These are phyloP conservation scores for Mycena galericulata DNA, from an alignment of 768 basidiomycete genomes.

Conservation along the genomic window DNA sequence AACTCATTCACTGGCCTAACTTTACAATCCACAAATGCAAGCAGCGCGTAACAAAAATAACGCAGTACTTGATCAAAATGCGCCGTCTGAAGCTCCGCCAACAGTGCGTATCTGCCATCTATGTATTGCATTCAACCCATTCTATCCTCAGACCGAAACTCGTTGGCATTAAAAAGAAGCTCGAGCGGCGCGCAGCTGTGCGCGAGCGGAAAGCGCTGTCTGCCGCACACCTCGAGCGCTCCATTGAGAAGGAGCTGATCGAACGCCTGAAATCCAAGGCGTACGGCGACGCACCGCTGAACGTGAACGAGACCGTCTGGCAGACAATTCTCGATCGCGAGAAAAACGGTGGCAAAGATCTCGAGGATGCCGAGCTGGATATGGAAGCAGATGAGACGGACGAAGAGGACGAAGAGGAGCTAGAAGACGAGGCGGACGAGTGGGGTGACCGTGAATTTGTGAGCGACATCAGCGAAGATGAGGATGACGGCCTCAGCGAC, in stretches of 20 bases:
- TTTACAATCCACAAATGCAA: constrained; percentile 99
- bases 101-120: constrained; percentile 66
- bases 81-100: constrained; percentile 86
- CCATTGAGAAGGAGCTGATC: constrained; percentile 96
- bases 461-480: constrained; percentile 78
- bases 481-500: constrained; percentile 73
- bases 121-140: not conserved
- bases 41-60: constrained; percentile 98
- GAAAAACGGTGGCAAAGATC: constrained; percentile 58
- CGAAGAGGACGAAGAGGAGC: constrained; percentile 71
- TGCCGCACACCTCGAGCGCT: constrained; percentile 93
- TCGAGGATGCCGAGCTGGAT: constrained; percentile 59
- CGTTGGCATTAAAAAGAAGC: constrained; percentile 96
- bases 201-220: constrained; percentile 97
- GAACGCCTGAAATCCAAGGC: constrained; percentile 96
- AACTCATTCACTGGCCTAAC: constrained; percentile 98
- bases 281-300: constrained; percentile 96
- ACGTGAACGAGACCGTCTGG: constrained; percentile 99
- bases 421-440: constrained; percentile 60
- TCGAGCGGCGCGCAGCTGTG: constrained; percentile 90
- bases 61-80: constrained; percentile 99
- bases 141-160: constrained; percentile 79
- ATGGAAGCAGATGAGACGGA: constrained; percentile 68
- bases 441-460: constrained; percentile 80
- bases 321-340: constrained; percentile 90